Percentiles rank a stretch among this genome's conserved stretches.
phyloP scores from a whole-genome alignment of 2,329 filamentous ascomycete genomes.

The Epichloe scottii region DNA sequence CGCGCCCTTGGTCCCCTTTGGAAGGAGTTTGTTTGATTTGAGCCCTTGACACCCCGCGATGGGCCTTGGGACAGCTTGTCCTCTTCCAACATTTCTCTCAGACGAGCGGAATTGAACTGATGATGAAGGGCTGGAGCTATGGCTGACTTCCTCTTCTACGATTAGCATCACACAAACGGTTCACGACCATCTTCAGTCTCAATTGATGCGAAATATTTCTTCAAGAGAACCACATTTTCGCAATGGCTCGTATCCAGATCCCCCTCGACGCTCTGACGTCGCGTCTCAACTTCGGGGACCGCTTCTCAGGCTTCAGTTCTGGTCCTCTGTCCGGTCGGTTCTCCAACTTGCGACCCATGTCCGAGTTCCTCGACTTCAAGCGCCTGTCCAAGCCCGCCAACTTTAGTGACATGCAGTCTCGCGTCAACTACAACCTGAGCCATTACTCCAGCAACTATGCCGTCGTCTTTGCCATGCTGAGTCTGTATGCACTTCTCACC shows the following conservation, averaged over 20 bases:
- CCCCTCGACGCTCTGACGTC: slow-evolving; percentile 86
- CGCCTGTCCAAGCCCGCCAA: slow-evolving; percentile 87
- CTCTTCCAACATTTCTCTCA: neutral
- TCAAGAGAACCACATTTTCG: slow-evolving; percentile 3
- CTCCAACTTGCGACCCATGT: slow-evolving; percentile 79
- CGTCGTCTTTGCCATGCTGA: slow-evolving; percentile 84
- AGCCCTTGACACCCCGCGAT: neutral
- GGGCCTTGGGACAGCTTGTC: neutral
- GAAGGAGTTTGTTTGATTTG: too few species aligned
- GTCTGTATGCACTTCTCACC: slow-evolving; percentile 86
- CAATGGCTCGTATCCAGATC: slow-evolving; percentile 82
- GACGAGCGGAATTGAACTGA: neutral
- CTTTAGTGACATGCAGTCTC: slow-evolving; percentile 79
- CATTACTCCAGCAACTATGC: slow-evolving; percentile 99
- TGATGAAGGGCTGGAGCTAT: neutral
- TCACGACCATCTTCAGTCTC: neutral
- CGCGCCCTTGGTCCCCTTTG: neutral
- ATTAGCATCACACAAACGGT: neutral
- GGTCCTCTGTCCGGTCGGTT: slow-evolving; percentile 73
- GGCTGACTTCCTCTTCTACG: neutral
- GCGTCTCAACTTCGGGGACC: slow-evolving; percentile 72
- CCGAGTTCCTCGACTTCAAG: slow-evolving; percentile 94
- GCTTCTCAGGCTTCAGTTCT: slow-evolving; percentile 71
- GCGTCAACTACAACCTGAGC: slow-evolving; percentile 92
- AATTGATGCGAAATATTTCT: neutral